A percentile compares a stretch with the other conserved stretches of the same genome.
These are phyloP conservation scores for Coccinonectria pachysandricola DNA, from an alignment of 2,329 filamentous ascomycete genomes.

Conservation along the genomic window DNA sequence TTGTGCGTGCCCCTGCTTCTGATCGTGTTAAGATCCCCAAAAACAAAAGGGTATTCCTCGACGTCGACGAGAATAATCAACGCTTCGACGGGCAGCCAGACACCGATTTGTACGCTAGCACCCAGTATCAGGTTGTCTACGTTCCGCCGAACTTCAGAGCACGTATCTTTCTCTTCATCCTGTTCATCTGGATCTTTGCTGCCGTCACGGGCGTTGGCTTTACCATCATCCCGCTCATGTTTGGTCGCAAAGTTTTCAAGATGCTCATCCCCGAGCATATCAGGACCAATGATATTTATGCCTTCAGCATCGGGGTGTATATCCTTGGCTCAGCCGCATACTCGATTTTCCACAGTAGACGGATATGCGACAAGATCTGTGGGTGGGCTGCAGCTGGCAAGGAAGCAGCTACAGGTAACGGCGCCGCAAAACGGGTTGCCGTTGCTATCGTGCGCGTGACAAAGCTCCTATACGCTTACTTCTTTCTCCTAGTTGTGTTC, in stretches of 20 bases:
- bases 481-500: constrained; percentile 64
- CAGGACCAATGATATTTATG: constrained; percentile 88
- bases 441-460: constrained; percentile 22
- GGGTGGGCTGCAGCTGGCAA: constrained; percentile 18
- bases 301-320: constrained; percentile 85
- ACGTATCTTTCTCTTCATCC: constrained; percentile 75
- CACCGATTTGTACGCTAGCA: constrained; percentile 41
- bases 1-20: constrained; percentile 85
- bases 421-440: constrained; percentile 16
- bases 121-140: constrained; percentile 62
- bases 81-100: constrained; percentile 47
- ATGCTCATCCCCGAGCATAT: constrained; percentile 60
- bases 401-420: constrained; percentile 12
- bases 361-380: constrained; percentile 24
- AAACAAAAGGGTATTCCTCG: constrained; percentile 68
- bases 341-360: constrained; percentile 40
- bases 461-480: constrained; percentile 63
- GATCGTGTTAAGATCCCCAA: constrained; percentile 93
- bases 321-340: constrained; percentile 62
- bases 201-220: constrained; percentile 75
- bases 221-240: constrained; percentile 76
- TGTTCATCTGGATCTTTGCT: constrained; percentile 88
- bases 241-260: constrained; percentile 72
- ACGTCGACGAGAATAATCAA: constrained; percentile 55
- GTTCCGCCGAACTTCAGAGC: constrained; percentile 75